A percentile compares a stretch with the other conserved stretches of the same genome.
Evolutionary conservation across 495 filamentous ascomycete genomes (phyloP).

Genomic region (Aspergillus funiculosus): DNA sequence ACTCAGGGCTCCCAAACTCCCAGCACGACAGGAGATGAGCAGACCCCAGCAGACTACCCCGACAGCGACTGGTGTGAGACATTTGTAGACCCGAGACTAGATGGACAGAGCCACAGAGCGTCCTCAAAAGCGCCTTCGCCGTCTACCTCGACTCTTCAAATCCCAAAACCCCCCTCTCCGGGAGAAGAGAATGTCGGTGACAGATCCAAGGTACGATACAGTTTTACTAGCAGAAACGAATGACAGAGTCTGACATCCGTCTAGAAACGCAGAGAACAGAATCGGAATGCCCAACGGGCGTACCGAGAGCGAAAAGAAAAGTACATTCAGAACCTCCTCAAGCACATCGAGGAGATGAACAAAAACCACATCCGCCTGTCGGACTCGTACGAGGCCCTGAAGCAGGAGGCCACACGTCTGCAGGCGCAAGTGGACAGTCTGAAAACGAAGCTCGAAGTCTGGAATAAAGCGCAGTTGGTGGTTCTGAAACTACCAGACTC

Average conservation of each 20-base stretch:
- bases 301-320: slow-evolving; percentile 1
- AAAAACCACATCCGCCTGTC: not conserved
- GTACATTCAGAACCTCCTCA: slow-evolving; percentile 1
- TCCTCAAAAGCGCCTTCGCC: no score
- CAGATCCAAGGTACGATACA: not conserved
- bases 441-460: not conserved
- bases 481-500: not conserved
- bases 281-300: not conserved
- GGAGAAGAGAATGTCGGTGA: no score
- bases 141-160: no score
- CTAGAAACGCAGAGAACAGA: not conserved
- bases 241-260: not conserved
- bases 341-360: slow-evolving; percentile 3
- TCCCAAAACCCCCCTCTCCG: no score
- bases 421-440: not conserved
- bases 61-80: no score
- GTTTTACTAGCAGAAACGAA: not conserved
- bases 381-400: not conserved
- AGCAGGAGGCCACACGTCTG: not conserved
- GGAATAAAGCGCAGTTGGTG: not conserved
- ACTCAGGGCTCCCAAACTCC: no score
- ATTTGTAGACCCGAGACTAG: no score
- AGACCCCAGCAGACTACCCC: no score
- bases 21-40: no score
- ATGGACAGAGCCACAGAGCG: no score